These are phyloP conservation scores for Cryptosporidium canis DNA, from an alignment of 169 alveolate genomes.

Conservation along the genomic window DNA sequence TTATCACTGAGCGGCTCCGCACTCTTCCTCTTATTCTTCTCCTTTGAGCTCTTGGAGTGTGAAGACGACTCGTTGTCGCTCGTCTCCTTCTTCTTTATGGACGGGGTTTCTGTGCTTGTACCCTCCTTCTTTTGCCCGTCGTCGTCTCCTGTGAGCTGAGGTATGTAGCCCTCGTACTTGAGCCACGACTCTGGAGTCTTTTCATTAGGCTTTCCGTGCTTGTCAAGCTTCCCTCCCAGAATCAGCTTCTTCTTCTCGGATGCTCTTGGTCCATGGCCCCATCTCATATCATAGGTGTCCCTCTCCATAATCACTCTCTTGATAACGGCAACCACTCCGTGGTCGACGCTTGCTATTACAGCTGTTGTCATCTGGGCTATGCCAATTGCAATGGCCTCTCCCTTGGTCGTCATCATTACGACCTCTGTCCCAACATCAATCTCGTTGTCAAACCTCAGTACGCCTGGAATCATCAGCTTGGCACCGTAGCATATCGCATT, in stretches of 20 bases:
- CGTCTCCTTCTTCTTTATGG: not conserved
- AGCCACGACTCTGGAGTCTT: slow-evolving; percentile 95
- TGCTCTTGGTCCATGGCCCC: slow-evolving; percentile 99
- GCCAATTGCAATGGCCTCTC: slow-evolving; percentile 99
- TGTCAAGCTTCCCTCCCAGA: slow-evolving; percentile 94
- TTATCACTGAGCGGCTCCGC: not conserved
- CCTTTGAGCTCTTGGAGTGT: not conserved
- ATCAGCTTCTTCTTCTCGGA: slow-evolving; percentile 96
- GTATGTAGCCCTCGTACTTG: slow-evolving; percentile 86
- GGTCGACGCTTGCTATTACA: slow-evolving; percentile 99
- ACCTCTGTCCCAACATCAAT: slow-evolving; percentile 96
- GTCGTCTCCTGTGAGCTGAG: slow-evolving; percentile 82
- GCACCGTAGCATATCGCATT: slow-evolving; percentile 99
- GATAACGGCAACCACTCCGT: slow-evolving; percentile 97
- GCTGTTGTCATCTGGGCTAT: slow-evolving; percentile 99
- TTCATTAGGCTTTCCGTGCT: slow-evolving; percentile 94
- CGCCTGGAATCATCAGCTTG: slow-evolving; percentile 98
- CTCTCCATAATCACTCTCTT: slow-evolving; percentile 99
- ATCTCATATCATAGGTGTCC: slow-evolving; percentile 98
- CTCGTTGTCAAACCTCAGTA: slow-evolving; percentile 95
- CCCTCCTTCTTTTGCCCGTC: slow-evolving; percentile 60
- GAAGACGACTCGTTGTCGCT: not conserved
- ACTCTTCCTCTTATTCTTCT: slow-evolving; percentile 24
- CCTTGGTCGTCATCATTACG: slow-evolving; percentile 99
- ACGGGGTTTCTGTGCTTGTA: not conserved